Base-by-base conservation (phyloP, 306 rosid genomes). In the Potentilla sterilis region DNA sequence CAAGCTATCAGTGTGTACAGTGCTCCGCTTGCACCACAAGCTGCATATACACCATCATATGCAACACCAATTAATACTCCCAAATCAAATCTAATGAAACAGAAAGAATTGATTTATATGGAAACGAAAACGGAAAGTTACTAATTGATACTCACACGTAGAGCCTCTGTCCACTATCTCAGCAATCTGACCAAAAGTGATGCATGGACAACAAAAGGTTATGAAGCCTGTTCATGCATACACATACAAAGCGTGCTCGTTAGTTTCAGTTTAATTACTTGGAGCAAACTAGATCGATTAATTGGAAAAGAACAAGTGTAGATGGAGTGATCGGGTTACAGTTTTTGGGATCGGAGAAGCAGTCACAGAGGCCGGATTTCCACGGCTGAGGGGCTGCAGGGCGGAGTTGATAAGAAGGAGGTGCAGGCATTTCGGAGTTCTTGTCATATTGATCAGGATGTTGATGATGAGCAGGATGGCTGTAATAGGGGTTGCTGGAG, bases 141-240 rank as follows among this genome's bases (percentile, higher is more conserved):
- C 1, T 4, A 5, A 16, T 37, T 7, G 32, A 89, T 2, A 35
- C 68, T 83, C 80, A 93, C 98, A 81, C 0, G 89, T 82, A 2
- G 96, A 88, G 37, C 97, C 96, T 75, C 80, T 83, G 65, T 93
- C 97, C 12, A 93, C 81, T 5, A 93, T 86, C 83, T 93, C 97
- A 0, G 97, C 91, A 32, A 83, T 75, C 52, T 41, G 82, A 19
- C 98, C 98, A 57, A 93, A 93, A 8, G 98, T 87, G 37, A 93
- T 44, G 64, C 97, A 91, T 6, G 97, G 98, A 67, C 97, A 93
- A 83, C 92, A 93, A 3, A 38, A 75, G 0, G 93, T 86, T 14
- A 88, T 2, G 82, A 96, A 91, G 61, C 96, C 97, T 91, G 83
- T 15, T 8, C 15, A 22, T 32, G 10, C 32, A 24, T 22, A n/a